Base-by-base conservation (phyloP, 129 eudicot genomes). In the Erigeron canadensis region DNA sequence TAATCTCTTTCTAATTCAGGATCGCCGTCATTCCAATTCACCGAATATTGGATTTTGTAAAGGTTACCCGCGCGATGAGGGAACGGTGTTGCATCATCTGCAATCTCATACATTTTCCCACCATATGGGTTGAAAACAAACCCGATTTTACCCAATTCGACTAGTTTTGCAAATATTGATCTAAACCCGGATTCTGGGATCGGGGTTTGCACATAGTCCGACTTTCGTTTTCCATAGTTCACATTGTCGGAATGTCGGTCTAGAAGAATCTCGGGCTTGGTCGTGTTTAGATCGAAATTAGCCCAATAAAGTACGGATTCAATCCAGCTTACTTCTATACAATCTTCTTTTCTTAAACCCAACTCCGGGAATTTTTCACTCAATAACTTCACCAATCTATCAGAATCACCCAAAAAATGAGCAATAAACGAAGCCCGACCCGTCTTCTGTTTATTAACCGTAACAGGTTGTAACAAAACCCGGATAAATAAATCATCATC, bases 21-120 rank as follows among this genome's bases (percentile, higher is more conserved):
- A 37, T 84, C 83, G 1, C n/a, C 62, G 4, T 83, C 86, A 5
- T 71, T 21, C 91, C 87, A 86, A 5, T 66, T 41, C 6, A 73
- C n/a, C 3, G 83, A 69, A 46, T 83, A 72, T 22, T 86, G 88
- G 28, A 86, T 80, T 68, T 86, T 86, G 73, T 13, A 79, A 44
- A 82, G 41, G 70, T 82, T 82, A 5, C 90, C 90, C 2, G 75
- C 77, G 10, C 87, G 68, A 39, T 86, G 91, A 2, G 91, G 91
- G 34, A 86, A 74, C 1, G 91, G 82, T 38, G 79, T 78, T 6
- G 69, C 86, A 9, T 53, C 23, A 10, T 62, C 78, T 0, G 88
- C 17, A 66, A 86, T 68, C 53, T 78, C 80, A 9, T 63, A 19
- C 91, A 86, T 83, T 50, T 39, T 72, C 15, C 91, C 91, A 5